Base-by-base conservation (phyloP, 768 basidiomycete species). In the Boletus speciosus region DNA sequence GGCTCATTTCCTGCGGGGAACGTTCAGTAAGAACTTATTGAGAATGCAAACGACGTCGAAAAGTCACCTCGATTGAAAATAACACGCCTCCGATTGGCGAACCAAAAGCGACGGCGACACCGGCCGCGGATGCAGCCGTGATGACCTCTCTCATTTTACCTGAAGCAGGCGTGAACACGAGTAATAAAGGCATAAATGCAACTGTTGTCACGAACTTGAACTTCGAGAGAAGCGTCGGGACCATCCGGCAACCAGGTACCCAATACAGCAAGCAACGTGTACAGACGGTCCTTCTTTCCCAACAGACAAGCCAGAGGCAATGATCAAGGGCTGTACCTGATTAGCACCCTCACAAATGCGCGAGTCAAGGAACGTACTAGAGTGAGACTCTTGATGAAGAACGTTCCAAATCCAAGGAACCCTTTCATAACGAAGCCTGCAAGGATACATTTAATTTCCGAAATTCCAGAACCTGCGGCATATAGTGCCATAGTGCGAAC, bases 221-320 rank as follows among this genome's bases (percentile, higher is more conserved):
- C 93, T 98, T 32, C 85, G 82, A 49, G 85, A 83, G 72, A 95
- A 97, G 49, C 84, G 82, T 25, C 74, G 75, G 65, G 97, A 98
- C 59, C 86, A 70, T 42, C 90, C 81, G 4, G 92, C 94, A n/a
- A 98, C 85, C 35, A 96, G 78, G 56, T 83, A 86, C 1, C 97
- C 97, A 56, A 97, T 84, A 65, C 93, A 91, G 65, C 93, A 96
- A 4, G 97, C 97, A 43, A 98, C 90, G 67, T 99, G 97, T 1
- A 99, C 97, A 2, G 93, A 96, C 0, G 97, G 97, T 0, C 97
- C 97, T 73, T 99, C 97, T 71, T 98, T 99, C 6, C 97, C 97
- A 21, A 98, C 93, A 5, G 94, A 95, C 47, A 98, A 74, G 1
- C 97, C 97, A 25, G 96, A 98, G 6, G 94, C 96, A 61, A 99